Conservation (phyloP, 805 yeast genomes). For the Ogataea allantospora region DNA sequence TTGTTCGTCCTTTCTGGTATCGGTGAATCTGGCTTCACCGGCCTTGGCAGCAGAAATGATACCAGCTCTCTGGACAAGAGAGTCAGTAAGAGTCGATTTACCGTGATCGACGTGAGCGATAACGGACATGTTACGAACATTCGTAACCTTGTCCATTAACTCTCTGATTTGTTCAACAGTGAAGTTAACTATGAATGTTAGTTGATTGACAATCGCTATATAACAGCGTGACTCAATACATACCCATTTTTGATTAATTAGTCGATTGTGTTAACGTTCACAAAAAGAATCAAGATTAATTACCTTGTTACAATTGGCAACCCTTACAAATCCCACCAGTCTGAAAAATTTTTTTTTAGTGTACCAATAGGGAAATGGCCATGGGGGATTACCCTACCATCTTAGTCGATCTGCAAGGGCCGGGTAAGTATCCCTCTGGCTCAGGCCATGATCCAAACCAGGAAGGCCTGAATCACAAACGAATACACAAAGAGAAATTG, state of each 20-base stretch:
- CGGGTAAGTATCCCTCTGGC: constrained; percentile 6
- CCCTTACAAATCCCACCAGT: constrained; percentile 14
- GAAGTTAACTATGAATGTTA: constrained; percentile 44
- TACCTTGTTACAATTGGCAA: constrained; percentile 13
- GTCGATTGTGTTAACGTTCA: constrained; percentile 14
- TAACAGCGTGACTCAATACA: constrained; percentile 2
- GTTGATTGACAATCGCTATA: not conserved
- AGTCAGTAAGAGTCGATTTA: constrained; percentile 98
- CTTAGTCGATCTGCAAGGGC: not conserved
- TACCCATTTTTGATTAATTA: constrained; percentile 13
- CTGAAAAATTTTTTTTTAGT: constrained; percentile 12
- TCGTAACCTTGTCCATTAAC: constrained; percentile 99
- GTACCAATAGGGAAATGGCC: constrained; percentile 11
- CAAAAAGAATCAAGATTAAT: constrained; percentile 13
- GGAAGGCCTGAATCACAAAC: constrained; percentile 70
- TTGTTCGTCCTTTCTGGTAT: constrained; percentile 99
- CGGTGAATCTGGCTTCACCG: constrained; percentile 99
- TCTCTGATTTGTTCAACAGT: constrained; percentile 92
- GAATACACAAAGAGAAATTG: constrained; percentile 86
- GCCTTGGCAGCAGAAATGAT: constrained; percentile 99
- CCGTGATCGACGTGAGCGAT: constrained; percentile 99
- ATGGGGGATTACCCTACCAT: constrained; percentile 11
- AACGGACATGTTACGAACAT: constrained; percentile 99
- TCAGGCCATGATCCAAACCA: constrained; percentile 67
- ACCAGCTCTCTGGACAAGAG: constrained; percentile 99